Percentiles rank a stretch among this genome's conserved stretches.
These are phyloP conservation scores for Corylus heterophylla DNA, from an alignment of 306 rosid genomes.

Conservation along the genomic window DNA sequence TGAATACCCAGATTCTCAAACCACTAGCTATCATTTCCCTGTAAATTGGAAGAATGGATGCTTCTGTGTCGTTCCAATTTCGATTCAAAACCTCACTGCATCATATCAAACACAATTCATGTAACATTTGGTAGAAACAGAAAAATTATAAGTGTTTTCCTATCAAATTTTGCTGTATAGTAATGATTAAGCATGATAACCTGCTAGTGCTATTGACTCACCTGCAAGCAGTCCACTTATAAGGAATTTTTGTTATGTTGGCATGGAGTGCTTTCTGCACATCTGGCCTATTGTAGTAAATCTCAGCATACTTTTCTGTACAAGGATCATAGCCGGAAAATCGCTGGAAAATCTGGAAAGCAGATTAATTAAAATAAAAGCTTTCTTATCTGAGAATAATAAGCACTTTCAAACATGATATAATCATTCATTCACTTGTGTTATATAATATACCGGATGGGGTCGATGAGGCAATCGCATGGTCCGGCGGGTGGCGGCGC, in stretches of 20 bases:
- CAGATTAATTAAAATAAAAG: neutral
- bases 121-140: neutral
- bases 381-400: neutral
- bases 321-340: conserved; percentile 91
- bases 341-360: conserved; percentile 45
- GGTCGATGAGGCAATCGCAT: conserved; percentile 86
- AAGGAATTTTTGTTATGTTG: conserved; percentile 70
- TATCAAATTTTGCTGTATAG: no score
- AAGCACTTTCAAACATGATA: neutral
- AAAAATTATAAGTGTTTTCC: no score
- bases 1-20: conserved; percentile 90
- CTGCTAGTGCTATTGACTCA: conserved; percentile 9
- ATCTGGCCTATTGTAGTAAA: conserved; percentile 80
- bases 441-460: conserved; percentile 30
- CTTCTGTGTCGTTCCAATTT: conserved; percentile 94
- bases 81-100: conserved; percentile 86
- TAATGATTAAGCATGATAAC: no score
- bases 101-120: neutral
- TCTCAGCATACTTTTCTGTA: conserved; percentile 89
- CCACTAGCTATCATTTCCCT: conserved; percentile 81
- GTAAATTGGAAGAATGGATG: conserved; percentile 84
- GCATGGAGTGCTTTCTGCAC: conserved; percentile 97
- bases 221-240: conserved; percentile 99
- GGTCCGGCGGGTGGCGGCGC: conserved; percentile 43
- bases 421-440: neutral